phyloP scores from a whole-genome alignment of 306 rosid species.

The Prunus davidiana region DNA sequence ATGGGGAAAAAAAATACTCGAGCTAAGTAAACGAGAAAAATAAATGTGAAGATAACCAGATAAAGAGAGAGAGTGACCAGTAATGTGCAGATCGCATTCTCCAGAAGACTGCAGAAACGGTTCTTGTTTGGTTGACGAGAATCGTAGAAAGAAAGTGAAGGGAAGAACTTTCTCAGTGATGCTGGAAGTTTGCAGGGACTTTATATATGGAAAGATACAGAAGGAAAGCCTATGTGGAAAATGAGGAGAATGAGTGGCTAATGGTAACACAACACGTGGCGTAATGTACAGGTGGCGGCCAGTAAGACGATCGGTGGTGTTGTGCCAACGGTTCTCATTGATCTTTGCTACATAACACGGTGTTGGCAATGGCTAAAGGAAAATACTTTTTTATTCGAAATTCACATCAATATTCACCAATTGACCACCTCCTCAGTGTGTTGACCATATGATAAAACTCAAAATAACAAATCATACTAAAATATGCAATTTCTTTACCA shows the following conservation, averaged over 20 bases:
- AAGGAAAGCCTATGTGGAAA: conserved; percentile 41
- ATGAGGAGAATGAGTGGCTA: neutral
- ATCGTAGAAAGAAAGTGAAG: conserved; percentile 1
- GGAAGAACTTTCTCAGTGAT: neutral
- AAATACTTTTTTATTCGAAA: too few relatives aligned
- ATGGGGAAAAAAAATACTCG: neutral
- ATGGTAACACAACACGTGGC: neutral
- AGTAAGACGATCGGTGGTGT: conserved; percentile 28
- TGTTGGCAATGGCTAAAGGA: neutral
- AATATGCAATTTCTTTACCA: too few relatives aligned
- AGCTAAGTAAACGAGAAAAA: neutral
- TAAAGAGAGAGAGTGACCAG: conserved; percentile 22
- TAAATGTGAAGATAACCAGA: neutral
- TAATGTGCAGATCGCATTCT: conserved; percentile 54
- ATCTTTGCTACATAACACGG: neutral
- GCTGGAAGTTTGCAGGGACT: conserved; percentile 13
- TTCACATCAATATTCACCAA: too few relatives aligned
- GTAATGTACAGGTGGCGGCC: conserved; percentile 36
- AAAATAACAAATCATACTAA: too few relatives aligned
- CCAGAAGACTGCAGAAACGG: conserved; percentile 20
- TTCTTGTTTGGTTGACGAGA: conserved; percentile 37
- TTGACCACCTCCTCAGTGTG: too few relatives aligned
- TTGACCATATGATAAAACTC: too few relatives aligned
- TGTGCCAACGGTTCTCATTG: conserved; percentile 28
- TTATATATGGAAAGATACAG: neutral